Conservation (phyloP, 1,139 yeast genomes). For the Blastobotrys elegans region DNA sequence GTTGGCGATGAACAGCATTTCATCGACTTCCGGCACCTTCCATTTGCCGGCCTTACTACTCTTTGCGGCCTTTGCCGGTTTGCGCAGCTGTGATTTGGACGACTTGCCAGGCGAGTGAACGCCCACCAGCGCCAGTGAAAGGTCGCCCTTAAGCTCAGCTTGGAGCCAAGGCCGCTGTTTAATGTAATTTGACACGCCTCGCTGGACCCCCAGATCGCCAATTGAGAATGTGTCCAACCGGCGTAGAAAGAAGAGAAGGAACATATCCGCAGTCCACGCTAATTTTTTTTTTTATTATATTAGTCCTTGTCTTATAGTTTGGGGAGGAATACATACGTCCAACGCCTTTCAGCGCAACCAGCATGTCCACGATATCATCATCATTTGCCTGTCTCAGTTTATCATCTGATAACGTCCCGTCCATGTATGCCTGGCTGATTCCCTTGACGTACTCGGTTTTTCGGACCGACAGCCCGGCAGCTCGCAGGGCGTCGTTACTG, state of each 20-base stretch:
- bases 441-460: conserved; percentile 63
- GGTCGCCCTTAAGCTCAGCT: conserved; percentile 39
- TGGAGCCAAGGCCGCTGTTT: conserved; percentile 50
- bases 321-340: conserved; percentile 49
- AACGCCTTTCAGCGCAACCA: conserved; percentile 67
- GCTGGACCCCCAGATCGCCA: conserved; percentile 79
- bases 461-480: conserved; percentile 65
- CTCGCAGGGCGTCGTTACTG: conserved; percentile 46
- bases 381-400: conserved; percentile 36
- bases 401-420: conserved; percentile 40
- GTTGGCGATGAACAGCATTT: conserved; percentile 48
- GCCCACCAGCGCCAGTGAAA: conserved; percentile 21
- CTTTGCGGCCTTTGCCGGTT: conserved; percentile 29
- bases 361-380: conserved; percentile 50
- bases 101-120: conserved; percentile 31
- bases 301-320: not conserved
- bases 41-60: conserved; percentile 36
- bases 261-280: conserved; percentile 91
- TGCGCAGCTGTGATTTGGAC: conserved; percentile 27
- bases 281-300: too few species aligned
- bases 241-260: conserved; percentile 61
- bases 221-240: conserved; percentile 67
- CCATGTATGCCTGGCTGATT: conserved; percentile 54
- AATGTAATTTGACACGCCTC: conserved; percentile 63
- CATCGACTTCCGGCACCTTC: conserved; percentile 32